A percentile compares a stretch with the other conserved stretches of the same genome.
phyloP scores from a whole-genome alignment of 2,329 filamentous ascomycete genomes.

The Trichoderma aggressivum region DNA sequence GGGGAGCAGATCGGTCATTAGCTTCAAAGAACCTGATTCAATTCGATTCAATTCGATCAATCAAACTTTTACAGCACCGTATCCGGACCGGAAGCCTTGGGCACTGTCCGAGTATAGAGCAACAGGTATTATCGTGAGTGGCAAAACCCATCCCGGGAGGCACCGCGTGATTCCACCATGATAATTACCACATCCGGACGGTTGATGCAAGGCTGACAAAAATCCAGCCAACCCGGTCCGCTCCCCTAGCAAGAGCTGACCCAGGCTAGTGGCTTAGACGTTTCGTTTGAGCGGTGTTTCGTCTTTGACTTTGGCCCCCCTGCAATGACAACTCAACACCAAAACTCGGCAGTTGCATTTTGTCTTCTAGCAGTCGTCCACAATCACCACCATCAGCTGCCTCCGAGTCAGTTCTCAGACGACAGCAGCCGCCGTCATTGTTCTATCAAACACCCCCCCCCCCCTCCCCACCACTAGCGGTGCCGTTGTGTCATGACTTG shows the following conservation, averaged over 20 bases:
- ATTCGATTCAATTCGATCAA: background rate
- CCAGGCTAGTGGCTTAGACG: slow-evolving; percentile 1
- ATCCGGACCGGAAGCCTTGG: background rate
- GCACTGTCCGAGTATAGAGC: background rate
- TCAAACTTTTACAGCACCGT: background rate
- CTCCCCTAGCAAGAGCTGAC: background rate
- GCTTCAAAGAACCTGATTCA: background rate
- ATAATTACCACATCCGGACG: background rate
- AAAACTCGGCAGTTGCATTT: background rate
- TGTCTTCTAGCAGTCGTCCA: background rate
- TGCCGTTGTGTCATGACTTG: background rate
- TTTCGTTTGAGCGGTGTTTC: background rate
- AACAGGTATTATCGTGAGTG: background rate
- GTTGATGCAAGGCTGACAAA: slow-evolving; percentile 6
- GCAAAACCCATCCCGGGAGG: background rate
- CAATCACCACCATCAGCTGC: background rate
- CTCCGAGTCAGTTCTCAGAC: slow-evolving; percentile 5
- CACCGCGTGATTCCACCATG: background rate
- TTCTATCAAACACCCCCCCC: background rate
- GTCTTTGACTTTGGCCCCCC: background rate
- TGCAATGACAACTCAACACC: background rate
- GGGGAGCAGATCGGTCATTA: background rate
- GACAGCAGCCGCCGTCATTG: background rate
- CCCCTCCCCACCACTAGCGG: background rate
- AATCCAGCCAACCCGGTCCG: background rate